Evolutionary conservation across 2,329 filamentous ascomycete species (phyloP), one percentile per base, ranked within the genome.

Genomic region (Apiospora hydei): DNA sequence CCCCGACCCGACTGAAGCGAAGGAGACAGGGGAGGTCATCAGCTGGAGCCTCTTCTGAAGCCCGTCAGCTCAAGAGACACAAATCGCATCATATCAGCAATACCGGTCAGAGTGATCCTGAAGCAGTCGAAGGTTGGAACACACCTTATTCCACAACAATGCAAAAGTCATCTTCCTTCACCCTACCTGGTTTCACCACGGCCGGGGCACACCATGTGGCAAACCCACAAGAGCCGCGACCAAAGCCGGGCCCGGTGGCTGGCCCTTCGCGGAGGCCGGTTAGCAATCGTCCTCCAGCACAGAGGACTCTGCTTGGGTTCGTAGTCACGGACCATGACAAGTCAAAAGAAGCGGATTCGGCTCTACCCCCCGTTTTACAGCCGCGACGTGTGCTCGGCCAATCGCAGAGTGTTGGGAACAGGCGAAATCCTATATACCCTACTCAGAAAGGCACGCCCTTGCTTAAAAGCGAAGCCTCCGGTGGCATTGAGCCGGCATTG

Each of bases 101-200:
- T 61, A 75, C 7, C 85, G 84, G 83, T 76, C 73, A 83, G 69
- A 82, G 83, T 10, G 84, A 83, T 10, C 76, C 78, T 44, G 75
- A 80, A 53, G 77, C 78, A 1, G 76, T 80, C 49, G 79, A 81
- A 24, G 77, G 76, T 47, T 80, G 77, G 82, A 79, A 77, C 75
- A 81, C 74, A 74, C 83, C 72, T 69, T 88, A 90, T 72, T 77
- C 82, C 5, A 92, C 90, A 6, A 93, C 90, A 0, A 92, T 93
- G 89, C 87, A 89, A 66, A 83, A 86, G 70, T 82, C 86, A 0
- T 81, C 86, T 0, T 85, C 82, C 0, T 93, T 93, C 73, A 92
- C 90, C 0, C 85, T 91, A 70, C 84, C 88, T 0, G 90, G 89
- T 0, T 93, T 94, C 74, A 89, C 88, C n/a, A 89, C 88, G 13